phyloP scores from a whole-genome alignment of 805 yeast genomes.

The Schizosaccharomyces pombe region DNA sequence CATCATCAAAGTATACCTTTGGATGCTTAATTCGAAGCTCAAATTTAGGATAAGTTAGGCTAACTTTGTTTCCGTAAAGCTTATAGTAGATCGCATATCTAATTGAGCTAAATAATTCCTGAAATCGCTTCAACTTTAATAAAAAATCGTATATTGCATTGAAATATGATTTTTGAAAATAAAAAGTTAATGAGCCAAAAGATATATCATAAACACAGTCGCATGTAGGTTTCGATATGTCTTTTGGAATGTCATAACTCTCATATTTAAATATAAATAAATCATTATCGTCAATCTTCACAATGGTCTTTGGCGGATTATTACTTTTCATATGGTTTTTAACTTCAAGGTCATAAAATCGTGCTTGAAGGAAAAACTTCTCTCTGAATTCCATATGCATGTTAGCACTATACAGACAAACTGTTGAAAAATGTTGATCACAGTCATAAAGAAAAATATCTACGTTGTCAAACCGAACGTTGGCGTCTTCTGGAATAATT shows the following conservation, averaged over 20 bases:
- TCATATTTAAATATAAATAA: slow-evolving; percentile 68
- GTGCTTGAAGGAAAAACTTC: background rate
- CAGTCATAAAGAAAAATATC: background rate
- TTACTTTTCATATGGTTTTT: background rate
- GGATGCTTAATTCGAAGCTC: slow-evolving; percentile 63
- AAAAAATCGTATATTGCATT: slow-evolving; percentile 41
- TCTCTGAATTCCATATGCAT: background rate
- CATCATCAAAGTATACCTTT: slow-evolving; percentile 46
- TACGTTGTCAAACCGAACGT: background rate
- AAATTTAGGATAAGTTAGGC: slow-evolving; percentile 16
- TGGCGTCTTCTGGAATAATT: background rate
- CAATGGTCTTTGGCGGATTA: slow-evolving; percentile 14
- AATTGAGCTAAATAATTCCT: slow-evolving; percentile 68
- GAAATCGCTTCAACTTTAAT: slow-evolving; percentile 61
- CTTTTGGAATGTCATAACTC: slow-evolving; percentile 32
- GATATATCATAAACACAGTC: slow-evolving; percentile 36
- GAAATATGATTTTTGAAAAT: slow-evolving; percentile 63
- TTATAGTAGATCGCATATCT: slow-evolving; percentile 45
- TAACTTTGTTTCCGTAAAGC: background rate
- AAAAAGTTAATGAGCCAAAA: slow-evolving; percentile 53
- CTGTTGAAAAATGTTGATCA: background rate
- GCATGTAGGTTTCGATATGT: slow-evolving; percentile 15
- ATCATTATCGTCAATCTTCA: slow-evolving; percentile 60
- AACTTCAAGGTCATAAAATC: background rate
- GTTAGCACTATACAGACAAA: background rate